Evolutionary conservation across 176 grass and related monocot genomes (phyloP), one percentile per base, ranked within the genome.

Genomic region (Bolboschoenus planiculmis): DNA sequence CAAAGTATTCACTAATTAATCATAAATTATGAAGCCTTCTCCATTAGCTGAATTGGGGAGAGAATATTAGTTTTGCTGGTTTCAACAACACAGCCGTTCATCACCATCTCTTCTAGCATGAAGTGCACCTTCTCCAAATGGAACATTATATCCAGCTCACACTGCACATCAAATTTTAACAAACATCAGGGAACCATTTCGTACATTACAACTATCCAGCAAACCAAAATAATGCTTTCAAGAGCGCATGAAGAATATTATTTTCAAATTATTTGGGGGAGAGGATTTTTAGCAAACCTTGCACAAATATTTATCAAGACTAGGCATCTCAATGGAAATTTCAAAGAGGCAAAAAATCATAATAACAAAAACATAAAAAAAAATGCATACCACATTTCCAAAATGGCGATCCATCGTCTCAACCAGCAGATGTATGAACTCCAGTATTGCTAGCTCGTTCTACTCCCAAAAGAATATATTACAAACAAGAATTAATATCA

Each of bases 81-180:
- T 85, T 99, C 96, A 71, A 99, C 96, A 26, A 99, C 93, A 80
- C 92, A 95, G 21, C 91, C 96, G 75, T 99, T 99, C 96, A 99
- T 95, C 37, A 99, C 92, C 92, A 99, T 99, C 84, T 99, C 96
- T 91, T 99, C 96, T 30, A 99, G 90, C 92, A 99, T 95, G 82
- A 99, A 99, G 57, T 99, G 96, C 20, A 93, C 96, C 78, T 93
- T 99, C 86, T 99, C 96, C 74, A 95, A 67, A 85, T 99, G 96
- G 82, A 99, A 95, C 92, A 99, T 99, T 44, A 99, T 93, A 53
- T 99, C 96, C 16, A 99, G 92, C 86, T 95, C 92, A 8, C 92
- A 95, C 92, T 95, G 70, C 1, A 15, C 29, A 40, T 62, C 20
- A 43, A 29, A 37, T 63, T n/a, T 7, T 10, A 72, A 61, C 16